Base-by-base conservation (phyloP, 345 rosid genomes). In the Reutealis trisperma region DNA sequence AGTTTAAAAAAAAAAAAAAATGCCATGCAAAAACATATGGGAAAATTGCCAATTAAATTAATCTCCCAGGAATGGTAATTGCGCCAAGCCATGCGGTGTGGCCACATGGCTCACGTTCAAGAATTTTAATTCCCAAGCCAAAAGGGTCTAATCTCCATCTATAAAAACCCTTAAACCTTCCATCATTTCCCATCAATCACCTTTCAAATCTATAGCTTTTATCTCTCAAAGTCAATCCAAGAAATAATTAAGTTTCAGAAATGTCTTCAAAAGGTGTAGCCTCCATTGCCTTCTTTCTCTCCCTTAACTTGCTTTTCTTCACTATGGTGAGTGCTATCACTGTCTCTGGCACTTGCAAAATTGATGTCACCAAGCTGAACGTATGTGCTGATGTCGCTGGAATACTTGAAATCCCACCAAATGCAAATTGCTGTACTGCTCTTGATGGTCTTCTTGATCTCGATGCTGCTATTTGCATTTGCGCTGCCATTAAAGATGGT, bases 401-500 rank as follows among this genome's bases (percentile, higher is more conserved):
- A 0, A 64, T 70, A 4, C 5, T 37, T 37, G 6, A 37, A 37
- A 37, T 37, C 30, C 85, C 88, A 13, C 84, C 91, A 4, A 59
- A 75, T 61, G 34, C 70, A 27, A 84, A 82, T 7, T 91, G 93
- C 58, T 91, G 93, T 83, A 74, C 81, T 66, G 86, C 90, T 52
- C 58, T 91, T 64, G 74, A 79, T 5, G 89, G 86, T 21, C 84
- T 90, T 27, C 89, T 22, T 67, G 88, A 88, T 78, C 83, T 87
- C 6, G 93, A 91, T 21, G 96, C 92, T 6, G 91, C 96, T 2
- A 75, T 84, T 49, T 91, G 92, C 83, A 89, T 91, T 27, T 88
- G 93, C 82, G 86, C 91, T 12, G 88, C 86, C 58, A 81, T 91
- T 37, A 90, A 79, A 37, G 91, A 90, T 70, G 84, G 77, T 51